Percentiles rank a stretch among this genome's conserved stretches.
These are phyloP conservation scores for Plasmodium vinckei DNA, from an alignment of 169 alveolate genomes.

Conservation along the genomic window DNA sequence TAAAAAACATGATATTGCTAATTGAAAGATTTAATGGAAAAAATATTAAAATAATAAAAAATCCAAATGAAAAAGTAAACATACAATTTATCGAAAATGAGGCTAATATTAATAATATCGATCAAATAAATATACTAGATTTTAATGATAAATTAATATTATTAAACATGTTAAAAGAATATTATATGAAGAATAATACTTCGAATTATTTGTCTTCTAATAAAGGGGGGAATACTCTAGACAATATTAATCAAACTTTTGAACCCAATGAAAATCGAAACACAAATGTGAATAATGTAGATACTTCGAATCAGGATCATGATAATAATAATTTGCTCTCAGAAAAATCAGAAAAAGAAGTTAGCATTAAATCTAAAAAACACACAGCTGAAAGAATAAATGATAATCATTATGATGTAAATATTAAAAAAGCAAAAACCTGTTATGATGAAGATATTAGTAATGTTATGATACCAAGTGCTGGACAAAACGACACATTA, in stretches of 20 bases:
- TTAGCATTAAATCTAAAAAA: no score
- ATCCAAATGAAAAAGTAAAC: background rate
- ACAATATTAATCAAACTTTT: background rate
- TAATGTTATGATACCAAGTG: no score
- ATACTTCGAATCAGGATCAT: no score
- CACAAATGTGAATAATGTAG: background rate
- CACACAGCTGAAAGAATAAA: no score
- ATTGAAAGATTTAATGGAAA: slow-evolving; percentile 15
- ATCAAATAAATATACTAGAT: slow-evolving; percentile 2
- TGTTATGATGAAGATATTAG: no score
- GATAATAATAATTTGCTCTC: no score
- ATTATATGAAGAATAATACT: slow-evolving; percentile 3
- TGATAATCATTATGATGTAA: no score
- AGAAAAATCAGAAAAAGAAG: no score
- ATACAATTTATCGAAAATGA: background rate
- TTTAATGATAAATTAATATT: slow-evolving; percentile 20
- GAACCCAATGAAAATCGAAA: background rate
- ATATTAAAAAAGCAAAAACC: no score
- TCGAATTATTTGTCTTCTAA: background rate
- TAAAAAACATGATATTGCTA: slow-evolving; percentile 9
- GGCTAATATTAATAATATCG: background rate
- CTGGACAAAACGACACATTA: no score
- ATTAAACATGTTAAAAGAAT: slow-evolving; percentile 16
- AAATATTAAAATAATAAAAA: slow-evolving; percentile 6
- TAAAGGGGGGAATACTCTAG: background rate